A percentile compares a stretch with the other conserved stretches of the same genome.
Evolutionary conservation across 2,329 filamentous ascomycete genomes (phyloP).

Genomic region (Verticillium zaregamsianum): DNA sequence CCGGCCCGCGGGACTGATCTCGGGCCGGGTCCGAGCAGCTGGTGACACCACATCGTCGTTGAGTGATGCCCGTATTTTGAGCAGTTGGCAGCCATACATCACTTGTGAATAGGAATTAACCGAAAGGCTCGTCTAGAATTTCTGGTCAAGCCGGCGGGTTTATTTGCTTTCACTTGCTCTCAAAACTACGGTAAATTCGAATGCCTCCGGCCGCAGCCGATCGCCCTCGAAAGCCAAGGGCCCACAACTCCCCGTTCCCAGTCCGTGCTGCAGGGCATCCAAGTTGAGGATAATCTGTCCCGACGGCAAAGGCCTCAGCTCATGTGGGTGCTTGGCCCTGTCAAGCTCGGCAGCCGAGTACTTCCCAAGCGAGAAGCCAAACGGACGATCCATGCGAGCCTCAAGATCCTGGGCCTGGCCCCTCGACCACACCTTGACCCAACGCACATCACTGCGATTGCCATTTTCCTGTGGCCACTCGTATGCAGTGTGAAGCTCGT

Average conservation of each 20-base stretch:
- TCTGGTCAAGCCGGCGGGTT: no score
- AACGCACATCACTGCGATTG: constrained; percentile 45
- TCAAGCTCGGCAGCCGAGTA: constrained; percentile 34
- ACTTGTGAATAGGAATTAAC: no score
- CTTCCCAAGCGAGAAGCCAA: constrained; percentile 35
- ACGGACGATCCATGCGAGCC: not conserved
- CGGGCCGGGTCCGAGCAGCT: no score
- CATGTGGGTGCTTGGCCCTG: constrained; percentile 40
- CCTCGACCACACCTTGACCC: constrained; percentile 25
- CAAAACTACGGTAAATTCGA: no score
- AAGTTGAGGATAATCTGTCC: constrained; percentile 33
- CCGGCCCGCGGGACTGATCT: no score
- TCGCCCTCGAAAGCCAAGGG: constrained; percentile 23
- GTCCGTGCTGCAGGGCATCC: constrained; percentile 36
- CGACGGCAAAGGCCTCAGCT: constrained; percentile 30
- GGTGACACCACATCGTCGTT: no score
- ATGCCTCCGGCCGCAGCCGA: not conserved
- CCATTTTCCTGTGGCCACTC: constrained; percentile 52
- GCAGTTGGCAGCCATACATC: no score
- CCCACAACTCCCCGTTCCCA: constrained; percentile 39
- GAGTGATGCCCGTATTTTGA: no score
- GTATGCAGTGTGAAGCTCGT: constrained; percentile 40
- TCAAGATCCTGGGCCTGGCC: not conserved
- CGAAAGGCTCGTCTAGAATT: no score
- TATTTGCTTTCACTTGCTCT: no score